A percentile compares a stretch with the other conserved stretches of the same genome.
Evolutionary conservation across 2,329 filamentous ascomycete species (phyloP).

Genomic region (Fusarium brevicatenulatum): DNA sequence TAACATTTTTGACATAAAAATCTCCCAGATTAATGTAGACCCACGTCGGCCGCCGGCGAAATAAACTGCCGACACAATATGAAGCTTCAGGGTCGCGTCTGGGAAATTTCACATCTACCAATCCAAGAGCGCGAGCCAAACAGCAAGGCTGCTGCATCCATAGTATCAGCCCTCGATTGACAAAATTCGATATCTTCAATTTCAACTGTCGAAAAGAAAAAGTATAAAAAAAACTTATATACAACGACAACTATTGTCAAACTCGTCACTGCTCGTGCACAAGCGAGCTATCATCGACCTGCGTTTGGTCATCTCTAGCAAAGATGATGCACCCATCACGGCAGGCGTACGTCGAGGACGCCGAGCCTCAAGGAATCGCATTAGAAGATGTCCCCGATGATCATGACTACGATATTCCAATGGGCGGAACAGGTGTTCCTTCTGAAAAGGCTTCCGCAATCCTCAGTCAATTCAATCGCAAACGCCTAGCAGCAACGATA

Average conservation of each 20-base stretch:
- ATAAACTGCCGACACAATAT: slow-evolving; percentile 38
- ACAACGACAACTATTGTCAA: neutral
- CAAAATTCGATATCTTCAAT: neutral
- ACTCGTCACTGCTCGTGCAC: neutral
- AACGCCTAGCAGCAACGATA: slow-evolving; percentile 86
- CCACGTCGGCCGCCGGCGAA: slow-evolving; percentile 39
- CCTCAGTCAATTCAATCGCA: slow-evolving; percentile 88
- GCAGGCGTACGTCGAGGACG: slow-evolving; percentile 94
- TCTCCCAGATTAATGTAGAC: neutral
- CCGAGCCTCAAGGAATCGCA: slow-evolving; percentile 63
- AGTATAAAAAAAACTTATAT: too few relatives aligned
- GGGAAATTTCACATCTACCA: slow-evolving; percentile 41
- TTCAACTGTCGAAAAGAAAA: neutral
- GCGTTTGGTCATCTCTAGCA: slow-evolving; percentile 22
- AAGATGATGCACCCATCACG: slow-evolving; percentile 85
- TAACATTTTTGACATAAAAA: neutral
- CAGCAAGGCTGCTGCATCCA: slow-evolving; percentile 20
- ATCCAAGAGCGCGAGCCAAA: slow-evolving; percentile 28
- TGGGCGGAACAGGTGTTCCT: slow-evolving; percentile 71
- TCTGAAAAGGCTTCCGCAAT: slow-evolving; percentile 87
- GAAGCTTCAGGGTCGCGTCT: slow-evolving; percentile 26
- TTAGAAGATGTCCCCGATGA: slow-evolving; percentile 69
- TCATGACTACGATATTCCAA: slow-evolving; percentile 84
- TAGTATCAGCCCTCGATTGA: neutral
- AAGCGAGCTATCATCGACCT: neutral